Evolutionary conservation across 1,284 basidiomycete genomes (phyloP).

Genomic region (Naganishia albida): DNA sequence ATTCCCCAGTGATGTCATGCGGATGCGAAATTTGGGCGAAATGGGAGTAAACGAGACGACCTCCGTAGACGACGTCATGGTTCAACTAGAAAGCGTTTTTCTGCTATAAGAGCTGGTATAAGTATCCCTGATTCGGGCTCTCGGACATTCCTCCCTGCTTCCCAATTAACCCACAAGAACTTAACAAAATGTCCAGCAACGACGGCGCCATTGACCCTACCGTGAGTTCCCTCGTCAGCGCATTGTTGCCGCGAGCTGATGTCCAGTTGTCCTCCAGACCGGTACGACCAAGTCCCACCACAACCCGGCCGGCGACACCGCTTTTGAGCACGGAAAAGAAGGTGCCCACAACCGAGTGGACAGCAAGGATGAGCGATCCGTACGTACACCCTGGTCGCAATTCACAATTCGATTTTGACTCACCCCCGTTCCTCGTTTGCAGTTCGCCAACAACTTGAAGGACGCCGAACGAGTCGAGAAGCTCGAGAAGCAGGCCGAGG

Average conservation of each 20-base stretch:
- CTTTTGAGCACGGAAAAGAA: slow-evolving; percentile 34
- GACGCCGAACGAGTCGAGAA: slow-evolving; percentile 38
- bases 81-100: too few species aligned
- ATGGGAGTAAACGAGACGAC: not conserved
- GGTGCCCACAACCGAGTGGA: slow-evolving; percentile 35
- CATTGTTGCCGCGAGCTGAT: not conserved
- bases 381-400: slow-evolving; percentile 18
- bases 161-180: not conserved
- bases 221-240: slow-evolving; percentile 18
- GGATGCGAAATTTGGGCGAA: not conserved
- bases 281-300: slow-evolving; percentile 34
- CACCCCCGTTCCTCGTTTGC: not conserved
- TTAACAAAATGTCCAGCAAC: slow-evolving; percentile 21
- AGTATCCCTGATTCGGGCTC: not conserved
- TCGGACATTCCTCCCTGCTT: too few species aligned
- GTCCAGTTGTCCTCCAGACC: slow-evolving; percentile 20
- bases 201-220: slow-evolving; percentile 34
- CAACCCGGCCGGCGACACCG: slow-evolving; percentile 31
- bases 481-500: slow-evolving; percentile 37
- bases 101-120: not conserved
- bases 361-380: slow-evolving; percentile 35
- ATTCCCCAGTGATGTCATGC: not conserved
- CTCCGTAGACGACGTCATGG: not conserved
- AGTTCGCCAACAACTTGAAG: slow-evolving; percentile 36
- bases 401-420: not conserved